Conservation (phyloP, 148 eudicot genomes). For the Rhododendron vialii region DNA sequence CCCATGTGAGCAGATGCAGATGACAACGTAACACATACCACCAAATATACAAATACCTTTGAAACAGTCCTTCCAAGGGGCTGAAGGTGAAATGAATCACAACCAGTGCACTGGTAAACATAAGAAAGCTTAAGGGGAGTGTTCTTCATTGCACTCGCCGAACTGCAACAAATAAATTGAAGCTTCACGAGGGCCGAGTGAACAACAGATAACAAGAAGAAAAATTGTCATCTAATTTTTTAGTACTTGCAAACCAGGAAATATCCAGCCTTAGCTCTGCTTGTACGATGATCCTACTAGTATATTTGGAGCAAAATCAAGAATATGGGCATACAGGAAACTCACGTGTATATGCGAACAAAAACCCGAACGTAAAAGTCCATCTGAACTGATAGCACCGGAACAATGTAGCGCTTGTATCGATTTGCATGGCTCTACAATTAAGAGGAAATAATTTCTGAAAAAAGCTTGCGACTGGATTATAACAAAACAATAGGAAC, state of each 20-base stretch:
- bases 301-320: neutral
- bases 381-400: conserved; percentile 82
- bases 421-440: conserved; percentile 98
- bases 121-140: conserved; percentile 95
- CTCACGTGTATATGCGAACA: conserved; percentile 91
- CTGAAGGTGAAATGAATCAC: conserved; percentile 98
- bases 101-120: conserved; percentile 84
- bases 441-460: conserved; percentile 1
- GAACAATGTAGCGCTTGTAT: conserved; percentile 90
- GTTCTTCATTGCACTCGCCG: conserved; percentile 94
- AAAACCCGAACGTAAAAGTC: conserved; percentile 93
- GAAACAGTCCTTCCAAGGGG: conserved; percentile 78
- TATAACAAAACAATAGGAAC: neutral
- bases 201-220: neutral
- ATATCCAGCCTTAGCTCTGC: neutral
- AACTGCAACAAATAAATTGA: conserved; percentile 44
- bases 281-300: neutral
- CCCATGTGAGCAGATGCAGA: neutral
- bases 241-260: neutral
- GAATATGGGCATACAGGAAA: conserved; percentile 9
- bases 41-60: conserved; percentile 46
- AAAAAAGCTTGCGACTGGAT: neutral
- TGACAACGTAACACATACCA: neutral
- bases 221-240: neutral
- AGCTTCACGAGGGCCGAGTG: neutral